Evolutionary conservation across 2,329 filamentous ascomycete species (phyloP), one percentile per base, ranked within the genome.

Genomic region (Trichophyton schoenleinii): DNA sequence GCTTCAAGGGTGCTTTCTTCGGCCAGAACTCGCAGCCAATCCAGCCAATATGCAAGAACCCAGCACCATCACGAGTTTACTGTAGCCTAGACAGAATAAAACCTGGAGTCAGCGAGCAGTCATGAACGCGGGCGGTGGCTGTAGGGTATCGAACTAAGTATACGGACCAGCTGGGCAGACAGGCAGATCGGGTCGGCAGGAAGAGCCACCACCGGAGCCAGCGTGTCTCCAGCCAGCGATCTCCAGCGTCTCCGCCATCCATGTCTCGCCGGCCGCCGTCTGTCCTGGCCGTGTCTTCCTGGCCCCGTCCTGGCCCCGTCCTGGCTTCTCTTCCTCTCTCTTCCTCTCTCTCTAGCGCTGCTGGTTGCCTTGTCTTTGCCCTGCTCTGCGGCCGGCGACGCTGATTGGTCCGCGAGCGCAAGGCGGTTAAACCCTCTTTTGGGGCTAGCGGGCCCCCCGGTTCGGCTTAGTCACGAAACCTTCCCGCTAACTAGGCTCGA

Each of bases 341-440:
- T 22, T 22, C 22, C 22, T 18, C 18, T 18, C 18, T 38, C 34
- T 9, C 34, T 9, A 9, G 9, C 3, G 34, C n/a, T 15, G 28
- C 11, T 20, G 52, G 52, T 20, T 55, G 52, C 52, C 52, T 55
- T 52, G 46, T 20, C 18, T 52, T 38, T 9, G 34, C 11, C 34
- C 34, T 28, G 48, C 48, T 11, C 46, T 31, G 49, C 49, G 41
- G 41, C 15, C 28, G 49, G 11, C 13, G 49, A 31, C 25, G 22
- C 52, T 55, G 52, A 28, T 55, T 55, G 52, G 52, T 2, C 52
- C 15, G 52, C 28, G 52, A 28, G 52, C 52, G 52, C 52, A 55
- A 28, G 52, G 52, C 52, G 52, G 52, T 34, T 55, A 55, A 55
- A 55, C 25, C 52, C 52, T 36, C 31, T 36, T 55, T 53, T 55